Base-by-base conservation (phyloP, 2,329 filamentous ascomycete genomes). In the Sarocladiaceae sp. region DNA sequence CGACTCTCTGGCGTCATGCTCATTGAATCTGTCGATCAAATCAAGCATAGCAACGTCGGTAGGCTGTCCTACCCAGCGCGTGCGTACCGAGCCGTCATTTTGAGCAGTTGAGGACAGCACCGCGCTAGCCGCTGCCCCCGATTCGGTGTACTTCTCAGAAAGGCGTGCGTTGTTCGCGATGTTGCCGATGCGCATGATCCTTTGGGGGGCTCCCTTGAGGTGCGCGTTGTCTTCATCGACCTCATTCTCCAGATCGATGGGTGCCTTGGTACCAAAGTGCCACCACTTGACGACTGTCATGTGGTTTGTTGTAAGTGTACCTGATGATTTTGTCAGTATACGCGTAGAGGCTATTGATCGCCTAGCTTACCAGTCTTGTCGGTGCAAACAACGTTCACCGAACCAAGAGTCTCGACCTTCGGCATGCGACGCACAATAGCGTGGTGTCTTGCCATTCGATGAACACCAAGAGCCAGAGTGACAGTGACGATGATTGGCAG, bases 361-460 rank as follows among this genome's bases (percentile, higher is more conserved):
- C n/a, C n/a, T n/a, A n/a, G n/a, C 66, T 60, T 71, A 83, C 83
- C 90, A 39, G 94, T 99, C 73, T 99, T 99, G 75, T 99, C 94
- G 59, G 91, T 97, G 73, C 95, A 99, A 6, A 99, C 90, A n/a
- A 99, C 92, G 62, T 97, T 99, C 54, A 99, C 94, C n/a, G 92
- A 97, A 8, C 95, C 95, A 4, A 99, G 74, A 1, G 94, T 99
- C 68, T 99, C 94, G 8, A 99, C 95, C 68, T 94, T 97, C 20
- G 95, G 95, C 71, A 99, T 87, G 64, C 89, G 87, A 59, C 94
- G 87, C 55, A 99, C 93, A 66, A 99, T 99, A 8, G 94, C 94
- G 66, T 96, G 90, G 61, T 93, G 84, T 64, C 86, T 90, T 55
- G 94, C 95, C 94, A 99, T 99, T 53, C 94, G 86, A 63, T 99